These are phyloP conservation scores for Citrullus amarus DNA, from an alignment of 306 rosid genomes.

Conservation along the genomic window DNA sequence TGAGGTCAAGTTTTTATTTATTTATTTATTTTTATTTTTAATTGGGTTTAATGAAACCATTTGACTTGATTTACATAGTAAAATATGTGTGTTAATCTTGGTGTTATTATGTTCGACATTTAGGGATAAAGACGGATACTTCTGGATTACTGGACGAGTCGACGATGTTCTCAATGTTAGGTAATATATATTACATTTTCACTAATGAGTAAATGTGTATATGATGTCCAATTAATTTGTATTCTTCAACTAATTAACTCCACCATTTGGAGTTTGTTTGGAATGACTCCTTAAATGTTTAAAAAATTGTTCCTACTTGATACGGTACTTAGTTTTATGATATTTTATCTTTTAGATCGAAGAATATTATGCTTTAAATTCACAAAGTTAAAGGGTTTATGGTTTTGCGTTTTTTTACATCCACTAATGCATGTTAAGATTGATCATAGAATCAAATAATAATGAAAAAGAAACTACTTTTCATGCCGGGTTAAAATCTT, in stretches of 20 bases:
- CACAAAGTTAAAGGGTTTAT: background rate
- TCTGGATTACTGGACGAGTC: conserved; percentile 98
- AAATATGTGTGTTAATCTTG: conserved; percentile 14
- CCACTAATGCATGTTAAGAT: background rate
- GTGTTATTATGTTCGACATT: conserved; percentile 16
- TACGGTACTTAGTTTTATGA: background rate
- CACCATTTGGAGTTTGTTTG: no score
- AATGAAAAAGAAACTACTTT: no score
- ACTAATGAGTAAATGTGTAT: background rate
- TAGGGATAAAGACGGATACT: conserved; percentile 90
- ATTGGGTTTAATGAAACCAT: background rate
- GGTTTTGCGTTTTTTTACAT: background rate
- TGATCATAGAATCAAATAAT: no score
- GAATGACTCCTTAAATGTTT: no score
- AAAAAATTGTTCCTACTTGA: no score
- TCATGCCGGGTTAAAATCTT: no score
- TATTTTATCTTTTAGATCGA: background rate
- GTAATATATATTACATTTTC: conserved; percentile 13
- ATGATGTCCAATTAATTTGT: background rate
- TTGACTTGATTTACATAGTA: background rate
- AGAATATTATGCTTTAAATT: background rate
- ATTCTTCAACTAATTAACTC: background rate
- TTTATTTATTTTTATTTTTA: background rate
- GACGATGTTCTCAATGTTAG: conserved; percentile 95
- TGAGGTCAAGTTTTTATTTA: background rate